Conservation (phyloP, 495 filamentous ascomycete genomes). For the Aspergillus cristatus region DNA sequence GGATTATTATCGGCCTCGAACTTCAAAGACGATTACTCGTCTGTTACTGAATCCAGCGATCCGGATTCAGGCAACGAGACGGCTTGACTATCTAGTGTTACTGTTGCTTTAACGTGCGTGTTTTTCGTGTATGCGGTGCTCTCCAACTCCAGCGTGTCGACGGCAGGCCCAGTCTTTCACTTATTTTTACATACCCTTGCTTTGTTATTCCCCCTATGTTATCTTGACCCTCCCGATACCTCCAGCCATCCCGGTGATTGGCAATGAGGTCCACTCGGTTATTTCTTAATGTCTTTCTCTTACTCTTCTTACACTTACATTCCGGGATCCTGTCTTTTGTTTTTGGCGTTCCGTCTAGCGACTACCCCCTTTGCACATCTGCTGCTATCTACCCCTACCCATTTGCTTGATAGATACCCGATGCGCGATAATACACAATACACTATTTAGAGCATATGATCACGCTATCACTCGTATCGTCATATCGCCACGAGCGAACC, state of each 20-base stretch:
- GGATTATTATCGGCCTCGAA: slow-evolving; percentile 21
- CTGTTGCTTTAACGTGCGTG: too few species aligned
- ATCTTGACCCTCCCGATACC: background rate
- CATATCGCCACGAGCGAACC: too few species aligned
- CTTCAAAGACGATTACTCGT: slow-evolving; percentile 3
- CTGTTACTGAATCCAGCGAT: slow-evolving; percentile 6
- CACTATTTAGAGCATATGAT: too few species aligned
- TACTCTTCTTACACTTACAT: background rate
- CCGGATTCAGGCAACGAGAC: background rate
- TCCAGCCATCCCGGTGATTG: background rate
- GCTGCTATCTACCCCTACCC: slow-evolving; percentile 1
- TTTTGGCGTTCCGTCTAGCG: slow-evolving; percentile 2
- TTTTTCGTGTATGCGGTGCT: background rate
- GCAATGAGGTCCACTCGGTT: background rate
- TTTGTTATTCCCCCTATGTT: background rate
- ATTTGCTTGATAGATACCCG: slow-evolving; percentile 25
- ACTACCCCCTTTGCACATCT: slow-evolving; percentile 1
- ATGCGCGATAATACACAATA: slow-evolving; percentile 4
- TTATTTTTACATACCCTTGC: background rate
- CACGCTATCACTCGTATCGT: too few species aligned
- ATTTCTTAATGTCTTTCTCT: background rate
- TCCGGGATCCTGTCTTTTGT: background rate
- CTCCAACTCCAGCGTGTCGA: background rate
- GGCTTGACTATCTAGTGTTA: background rate
- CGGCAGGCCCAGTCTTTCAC: background rate